phyloP scores from a whole-genome alignment of 1,284 basidiomycete species.

The Anthracocystis panici-leucophaei region DNA sequence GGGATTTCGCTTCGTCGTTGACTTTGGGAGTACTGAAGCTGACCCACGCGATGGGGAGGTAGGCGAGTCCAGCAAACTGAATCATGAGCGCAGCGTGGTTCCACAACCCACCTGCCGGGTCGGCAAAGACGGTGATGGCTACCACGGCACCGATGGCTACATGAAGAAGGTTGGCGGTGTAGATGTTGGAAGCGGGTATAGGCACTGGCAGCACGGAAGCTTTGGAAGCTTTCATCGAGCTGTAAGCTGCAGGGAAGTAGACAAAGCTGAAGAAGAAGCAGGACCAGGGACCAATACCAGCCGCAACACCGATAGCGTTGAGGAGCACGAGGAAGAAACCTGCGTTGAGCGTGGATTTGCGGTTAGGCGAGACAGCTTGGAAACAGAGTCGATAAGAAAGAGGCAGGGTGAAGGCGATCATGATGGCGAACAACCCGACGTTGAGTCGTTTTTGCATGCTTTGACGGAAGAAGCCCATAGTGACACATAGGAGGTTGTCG shows the following conservation, averaged over 20 bases:
- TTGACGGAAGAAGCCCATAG: constrained; percentile 41
- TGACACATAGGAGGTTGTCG: constrained; percentile 49
- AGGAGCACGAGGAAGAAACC: constrained; percentile 36
- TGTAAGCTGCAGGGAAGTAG: constrained; percentile 37
- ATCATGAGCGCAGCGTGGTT: constrained; percentile 30
- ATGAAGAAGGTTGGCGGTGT: constrained; percentile 41
- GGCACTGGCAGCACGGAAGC: constrained; percentile 43
- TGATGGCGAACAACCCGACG: constrained; percentile 39
- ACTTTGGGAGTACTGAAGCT: constrained; percentile 45
- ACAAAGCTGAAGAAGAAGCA: constrained; percentile 30
- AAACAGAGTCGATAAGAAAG: constrained; percentile 45
- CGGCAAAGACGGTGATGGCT: constrained; percentile 24
- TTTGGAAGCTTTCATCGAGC: constrained; percentile 34
- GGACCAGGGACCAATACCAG: constrained; percentile 40
- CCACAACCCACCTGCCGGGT: constrained; percentile 22
- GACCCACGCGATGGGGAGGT: constrained; percentile 38
- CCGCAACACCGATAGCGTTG: constrained; percentile 35
- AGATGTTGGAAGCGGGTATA: constrained; percentile 44
- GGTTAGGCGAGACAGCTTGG: constrained; percentile 51
- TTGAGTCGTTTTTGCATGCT: constrained; percentile 38
- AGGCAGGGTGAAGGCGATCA: constrained; percentile 30
- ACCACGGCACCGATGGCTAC: constrained; percentile 16
- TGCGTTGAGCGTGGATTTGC: constrained; percentile 40
- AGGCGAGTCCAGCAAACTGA: constrained; percentile 36
- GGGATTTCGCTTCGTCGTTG: constrained; percentile 36